Base-by-base conservation (phyloP, 2,329 filamentous ascomycete species). In the Nigrospora oryzae region DNA sequence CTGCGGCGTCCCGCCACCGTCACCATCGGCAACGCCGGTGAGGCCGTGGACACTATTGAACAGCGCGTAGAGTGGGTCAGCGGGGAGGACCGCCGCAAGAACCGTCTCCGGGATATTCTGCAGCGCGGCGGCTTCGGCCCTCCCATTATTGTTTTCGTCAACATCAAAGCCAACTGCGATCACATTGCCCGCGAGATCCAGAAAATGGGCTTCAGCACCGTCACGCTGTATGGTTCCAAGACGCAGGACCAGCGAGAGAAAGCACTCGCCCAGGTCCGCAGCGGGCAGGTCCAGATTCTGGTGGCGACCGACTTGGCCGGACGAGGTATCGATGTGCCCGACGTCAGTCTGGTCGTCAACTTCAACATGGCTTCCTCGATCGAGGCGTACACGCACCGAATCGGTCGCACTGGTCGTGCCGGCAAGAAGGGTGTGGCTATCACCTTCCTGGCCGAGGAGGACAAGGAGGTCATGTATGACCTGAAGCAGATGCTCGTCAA, bases 131-230 rank as follows among this genome's bases (percentile, higher is more conserved):
- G 89, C 53, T 97, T 90, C 66, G 74, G 78, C 8, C 80, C 91
- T 10, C 93, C 93, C 14, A 95, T 98, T 64, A 98, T 98, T 56
- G 90, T 98, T 51, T 98, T 98, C 63, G 93, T 98, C 78, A 98
- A 98, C 67, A 96, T 97, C 81, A 97, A 97, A 70, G 86, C 90
- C 56, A 97, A 97, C 70, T 97, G 91, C 70, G 93, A 98, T 63
- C 87, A 89, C 47, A 85, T 98, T 40, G 91, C 91, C 3, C 80
- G 88, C 49, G 91, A 97, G 60, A 93, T 98, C 71, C 93, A 95
- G 61, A 79, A 86, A 43, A 93, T 93, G 82, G 93, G 93, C 55
- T 93, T 89, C 74, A 86, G 81, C 16, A 81, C 85, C 8, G 90
- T 95, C 56, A 96, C 91, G 0, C 71, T 98, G 31, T 93, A 98